Evolutionary conservation across 306 rosid species (phyloP).

Genomic region (Prunus mongolica): DNA sequence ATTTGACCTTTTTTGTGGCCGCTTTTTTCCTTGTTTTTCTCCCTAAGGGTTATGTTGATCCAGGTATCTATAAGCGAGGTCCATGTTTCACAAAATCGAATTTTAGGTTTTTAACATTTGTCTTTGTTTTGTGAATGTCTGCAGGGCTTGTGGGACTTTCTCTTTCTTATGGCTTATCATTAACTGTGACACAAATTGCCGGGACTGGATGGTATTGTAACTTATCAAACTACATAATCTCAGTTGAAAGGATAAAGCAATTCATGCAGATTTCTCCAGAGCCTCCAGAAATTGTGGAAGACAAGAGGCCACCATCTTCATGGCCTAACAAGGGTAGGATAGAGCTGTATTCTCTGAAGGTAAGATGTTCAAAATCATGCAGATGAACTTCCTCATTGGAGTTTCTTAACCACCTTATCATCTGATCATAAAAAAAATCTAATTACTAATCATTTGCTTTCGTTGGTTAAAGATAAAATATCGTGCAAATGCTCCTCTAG

Average conservation of each 20-base stretch:
- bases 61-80: slow-evolving; percentile 35
- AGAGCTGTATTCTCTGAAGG: slow-evolving; percentile 60
- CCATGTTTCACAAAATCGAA: not conserved
- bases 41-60: slow-evolving; percentile 54
- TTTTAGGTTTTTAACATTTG: not conserved
- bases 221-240: slow-evolving; percentile 56
- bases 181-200: slow-evolving; percentile 40
- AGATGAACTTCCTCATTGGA: not conserved
- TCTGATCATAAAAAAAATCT: not conserved
- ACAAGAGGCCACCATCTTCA: slow-evolving; percentile 54
- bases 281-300: slow-evolving; percentile 56
- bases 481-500: slow-evolving; percentile 57
- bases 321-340: slow-evolving; percentile 81
- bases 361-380: not conserved
- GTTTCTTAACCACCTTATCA: not conserved
- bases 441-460: not conserved
- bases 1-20: slow-evolving; percentile 58
- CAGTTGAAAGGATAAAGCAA: slow-evolving; percentile 82
- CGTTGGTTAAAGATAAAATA: slow-evolving; percentile 48
- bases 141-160: slow-evolving; percentile 80
- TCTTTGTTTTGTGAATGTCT: slow-evolving; percentile 4
- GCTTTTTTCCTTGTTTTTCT: slow-evolving; percentile 53
- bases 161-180: slow-evolving; percentile 62
- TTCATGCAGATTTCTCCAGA: slow-evolving; percentile 63
- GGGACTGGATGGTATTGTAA: slow-evolving; percentile 45